phyloP scores from a whole-genome alignment of 768 basidiomycete species.

The Lyophyllum atratum region DNA sequence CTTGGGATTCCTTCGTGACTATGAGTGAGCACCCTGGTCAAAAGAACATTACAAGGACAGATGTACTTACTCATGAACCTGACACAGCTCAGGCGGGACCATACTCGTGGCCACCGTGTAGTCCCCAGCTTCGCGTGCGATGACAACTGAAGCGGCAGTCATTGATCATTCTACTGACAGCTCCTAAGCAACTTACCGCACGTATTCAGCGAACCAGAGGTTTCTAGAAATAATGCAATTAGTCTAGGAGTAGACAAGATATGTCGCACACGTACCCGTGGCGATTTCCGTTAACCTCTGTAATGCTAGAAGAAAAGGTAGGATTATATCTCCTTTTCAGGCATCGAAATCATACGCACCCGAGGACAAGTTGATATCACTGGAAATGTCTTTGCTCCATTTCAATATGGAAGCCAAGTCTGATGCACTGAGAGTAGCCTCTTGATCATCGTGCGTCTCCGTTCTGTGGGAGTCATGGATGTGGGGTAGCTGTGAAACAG shows the following conservation, averaged over 20 bases:
- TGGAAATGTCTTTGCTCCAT: conserved; percentile 76
- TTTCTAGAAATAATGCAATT: conserved; percentile 38
- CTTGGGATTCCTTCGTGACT: conserved; percentile 50
- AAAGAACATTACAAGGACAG: not conserved
- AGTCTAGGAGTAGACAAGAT: not conserved
- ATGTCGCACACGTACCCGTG: conserved; percentile 42
- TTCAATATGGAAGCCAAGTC: conserved; percentile 71
- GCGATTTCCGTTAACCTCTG: conserved; percentile 74
- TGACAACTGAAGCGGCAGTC: conserved; percentile 45
- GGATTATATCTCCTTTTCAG: not conserved
- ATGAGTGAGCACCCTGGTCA: not conserved
- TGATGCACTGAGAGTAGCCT: conserved; percentile 56
- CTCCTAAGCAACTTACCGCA: conserved; percentile 39
- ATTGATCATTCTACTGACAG: not conserved
- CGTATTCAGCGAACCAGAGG: conserved; percentile 66
- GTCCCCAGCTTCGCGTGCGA: conserved; percentile 70
- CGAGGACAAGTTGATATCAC: conserved; percentile 69
- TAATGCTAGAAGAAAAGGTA: conserved; percentile 40
- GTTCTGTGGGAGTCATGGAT: conserved; percentile 31
- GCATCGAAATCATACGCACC: conserved; percentile 33
- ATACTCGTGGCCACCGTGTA: conserved; percentile 72
- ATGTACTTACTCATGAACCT: conserved; percentile 64
- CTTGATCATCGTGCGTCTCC: conserved; percentile 51
- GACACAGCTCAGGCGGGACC: conserved; percentile 57
- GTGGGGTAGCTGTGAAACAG: conserved; percentile 24